Evolutionary conservation across 805 yeast genomes (phyloP), one percentile per base, ranked within the genome.

Genomic region (Nakazawaea pomicola): DNA sequence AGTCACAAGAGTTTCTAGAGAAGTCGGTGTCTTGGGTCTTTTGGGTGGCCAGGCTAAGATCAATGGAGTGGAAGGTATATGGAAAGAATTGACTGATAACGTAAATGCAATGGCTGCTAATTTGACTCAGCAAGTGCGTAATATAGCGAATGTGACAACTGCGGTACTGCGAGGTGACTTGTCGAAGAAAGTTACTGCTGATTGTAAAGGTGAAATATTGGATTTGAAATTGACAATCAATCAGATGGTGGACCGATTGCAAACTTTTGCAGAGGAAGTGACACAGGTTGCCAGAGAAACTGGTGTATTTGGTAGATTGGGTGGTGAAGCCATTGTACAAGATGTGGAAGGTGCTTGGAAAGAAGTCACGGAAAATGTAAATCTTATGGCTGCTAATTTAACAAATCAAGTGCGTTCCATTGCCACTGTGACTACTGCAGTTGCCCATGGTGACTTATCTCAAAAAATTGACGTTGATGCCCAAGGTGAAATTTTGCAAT

Each of bases 321-420:
- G 95, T 48, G 95, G 95, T 35, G 95, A 86, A 57, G 95, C 93
- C 15, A 86, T 83, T 46, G 84, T 81, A 47, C 84, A 80, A 40
- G 91, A 90, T 29, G 80, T 89, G 6, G 90, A 83, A 18, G 96
- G 96, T 28, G 82, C 85, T 38, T 87, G 95, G 95, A 80, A 88
- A 56, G 83, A 83, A 33, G 79, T 87, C 46, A 83, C 91, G n/a
- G 95, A 86, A 56, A 86, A 84, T 49, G 89, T 87, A 50, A 87
- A 87, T 56, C 80, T 82, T 40, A 87, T 87, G 95, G 95, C 95
- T 6, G 71, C 82, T 27, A 87, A 87, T 56, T 69, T 87, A 50
- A 87, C 95, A 4, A 85, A 83, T 48, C 95, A 87, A 64, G 95
- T 87, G 50, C 74, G 95, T 61, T 79, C 88, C 14, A 87, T 87